phyloP scores from a whole-genome alignment of 2,329 filamentous ascomycete species.

The Juglanconis juglandina region DNA sequence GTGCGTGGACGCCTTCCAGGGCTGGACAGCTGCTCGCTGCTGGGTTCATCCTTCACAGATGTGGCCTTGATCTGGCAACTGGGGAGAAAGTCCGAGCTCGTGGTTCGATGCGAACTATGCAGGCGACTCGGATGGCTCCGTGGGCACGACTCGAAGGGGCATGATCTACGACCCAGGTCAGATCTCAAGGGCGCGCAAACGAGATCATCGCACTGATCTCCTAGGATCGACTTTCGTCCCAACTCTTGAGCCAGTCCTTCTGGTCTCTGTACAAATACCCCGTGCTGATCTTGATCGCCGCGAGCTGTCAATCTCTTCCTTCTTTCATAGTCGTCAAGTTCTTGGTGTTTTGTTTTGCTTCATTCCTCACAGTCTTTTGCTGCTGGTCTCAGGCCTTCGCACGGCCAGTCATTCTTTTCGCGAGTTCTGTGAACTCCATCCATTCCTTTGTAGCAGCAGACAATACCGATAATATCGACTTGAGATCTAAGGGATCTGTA shows the following conservation, averaged over 20 bases:
- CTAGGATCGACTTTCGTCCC: background rate
- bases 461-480: background rate
- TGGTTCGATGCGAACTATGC: too few species aligned
- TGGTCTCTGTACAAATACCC: slow-evolving; percentile 1
- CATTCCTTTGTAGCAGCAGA: background rate
- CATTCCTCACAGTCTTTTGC: background rate
- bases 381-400: background rate
- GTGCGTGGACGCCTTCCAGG: too few species aligned
- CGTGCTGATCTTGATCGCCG: slow-evolving; percentile 6
- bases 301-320: background rate
- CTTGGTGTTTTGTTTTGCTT: background rate
- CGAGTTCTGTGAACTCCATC: slow-evolving; percentile 14
- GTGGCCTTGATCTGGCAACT: too few species aligned
- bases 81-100: too few species aligned
- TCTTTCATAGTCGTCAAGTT: background rate
- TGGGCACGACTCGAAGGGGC: background rate
- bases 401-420: slow-evolving; percentile 6
- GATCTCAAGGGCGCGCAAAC: background rate
- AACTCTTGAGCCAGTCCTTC: background rate
- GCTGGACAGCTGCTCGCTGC: too few species aligned
- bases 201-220: slow-evolving; percentile 3
- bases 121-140: too few species aligned
- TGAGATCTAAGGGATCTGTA: background rate
- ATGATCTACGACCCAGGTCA: background rate
- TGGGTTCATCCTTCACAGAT: too few species aligned